phyloP scores from a whole-genome alignment of 73 alveolate species.

The Tetrahymena elliotti region DNA sequence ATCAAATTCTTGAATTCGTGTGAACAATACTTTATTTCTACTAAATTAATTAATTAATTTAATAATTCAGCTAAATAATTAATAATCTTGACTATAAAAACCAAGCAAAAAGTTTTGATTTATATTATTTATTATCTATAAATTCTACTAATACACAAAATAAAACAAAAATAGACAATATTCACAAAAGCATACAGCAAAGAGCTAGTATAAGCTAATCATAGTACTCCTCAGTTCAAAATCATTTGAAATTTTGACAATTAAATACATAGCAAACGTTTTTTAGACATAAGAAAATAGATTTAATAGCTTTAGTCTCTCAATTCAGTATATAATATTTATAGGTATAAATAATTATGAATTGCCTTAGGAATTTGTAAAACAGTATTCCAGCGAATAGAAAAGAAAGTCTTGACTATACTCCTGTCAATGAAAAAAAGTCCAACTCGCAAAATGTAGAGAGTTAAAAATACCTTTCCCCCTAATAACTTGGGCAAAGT shows the following conservation, averaged over 20 bases:
- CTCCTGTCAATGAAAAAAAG: neutral
- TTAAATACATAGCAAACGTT: neutral
- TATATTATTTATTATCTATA: neutral
- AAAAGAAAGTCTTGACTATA: neutral
- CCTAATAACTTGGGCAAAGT: neutral
- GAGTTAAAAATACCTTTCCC: neutral
- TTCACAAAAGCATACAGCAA: neutral
- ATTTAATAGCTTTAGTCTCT: neutral
- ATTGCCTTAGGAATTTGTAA: neutral
- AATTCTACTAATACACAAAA: neutral
- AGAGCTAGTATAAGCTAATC: neutral
- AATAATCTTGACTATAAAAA: neutral
- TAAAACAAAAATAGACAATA: neutral
- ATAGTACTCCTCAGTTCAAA: neutral
- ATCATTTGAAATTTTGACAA: neutral
- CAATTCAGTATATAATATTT: neutral
- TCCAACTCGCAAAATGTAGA: neutral
- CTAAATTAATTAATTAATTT: neutral
- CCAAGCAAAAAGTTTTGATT: neutral
- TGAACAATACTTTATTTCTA: neutral
- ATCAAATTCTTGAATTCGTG: neutral
- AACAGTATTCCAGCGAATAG: neutral
- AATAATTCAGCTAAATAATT: neutral
- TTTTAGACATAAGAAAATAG: neutral
- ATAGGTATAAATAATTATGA: neutral